Evolutionary conservation across 176 grass and related monocot genomes (phyloP), one percentile per base, ranked within the genome.

Genomic region (Oryza longistaminata): DNA sequence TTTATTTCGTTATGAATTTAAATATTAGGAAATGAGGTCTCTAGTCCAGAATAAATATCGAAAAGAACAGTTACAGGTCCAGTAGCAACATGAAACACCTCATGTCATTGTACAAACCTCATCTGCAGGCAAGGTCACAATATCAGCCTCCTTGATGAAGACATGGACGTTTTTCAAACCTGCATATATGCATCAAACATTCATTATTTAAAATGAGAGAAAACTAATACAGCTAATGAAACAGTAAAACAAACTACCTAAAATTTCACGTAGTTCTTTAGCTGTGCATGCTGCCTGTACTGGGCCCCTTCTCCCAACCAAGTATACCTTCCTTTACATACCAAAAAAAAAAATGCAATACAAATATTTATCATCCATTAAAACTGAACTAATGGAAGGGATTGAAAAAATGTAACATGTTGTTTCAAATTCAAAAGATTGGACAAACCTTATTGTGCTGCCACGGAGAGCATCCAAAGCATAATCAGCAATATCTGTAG

Each of bases 231-330:
- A 83, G 75, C 11, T 45, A 76, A 14, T 87, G 27, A 21, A 87
- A 86, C 22, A 74, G 50, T 50, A 34, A 29, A 62, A 62, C 17
- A 52, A 76, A 82, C 37, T 83, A 95, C 96, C 93, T 49, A 98
- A 66, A 90, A 93, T 95, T 88, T 98, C 93, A 87, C 93, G 91
- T 66, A 98, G 58, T 68, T 98, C 93, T 70, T 95, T 95, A 78
- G 93, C 96, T 42, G 96, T 98, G 91, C 93, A 98, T 68, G 91
- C 93, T 77, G 91, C 91, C 80, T 98, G 96, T 71, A 93, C 93
- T 52, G 96, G 93, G 24, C 93, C 96, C 71, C 89, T 83, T 81
- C 95, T 87, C 64, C 95, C 95, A 85, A 93, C 91, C 83, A 95
- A 88, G 65, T 95, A 95, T 65, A 95, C 91, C 85, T 95, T 98